Percentiles rank a stretch among this genome's conserved stretches.
Evolutionary conservation across 2,329 filamentous ascomycete genomes (phyloP).

Genomic region (Chrysosporium queenslandicum): DNA sequence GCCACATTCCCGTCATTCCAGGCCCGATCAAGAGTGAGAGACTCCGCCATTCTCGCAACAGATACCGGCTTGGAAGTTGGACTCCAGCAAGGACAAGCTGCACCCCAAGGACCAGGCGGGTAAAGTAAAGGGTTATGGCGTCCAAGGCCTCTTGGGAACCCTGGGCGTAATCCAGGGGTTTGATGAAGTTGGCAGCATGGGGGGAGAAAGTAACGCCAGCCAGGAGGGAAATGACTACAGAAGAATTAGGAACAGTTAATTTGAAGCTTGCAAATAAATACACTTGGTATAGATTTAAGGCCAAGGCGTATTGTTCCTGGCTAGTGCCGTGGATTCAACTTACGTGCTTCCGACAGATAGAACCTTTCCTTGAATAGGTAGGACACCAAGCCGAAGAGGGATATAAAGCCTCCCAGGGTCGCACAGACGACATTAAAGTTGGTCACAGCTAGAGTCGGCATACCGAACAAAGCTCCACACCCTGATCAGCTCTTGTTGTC

Average conservation of each 20-base stretch:
- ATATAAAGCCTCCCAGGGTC: conserved; percentile 75
- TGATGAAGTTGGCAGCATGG: conserved; percentile 63
- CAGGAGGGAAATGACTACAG: conserved; percentile 70
- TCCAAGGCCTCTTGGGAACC: conserved; percentile 51
- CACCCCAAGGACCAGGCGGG: conserved; percentile 75
- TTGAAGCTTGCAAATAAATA: background rate
- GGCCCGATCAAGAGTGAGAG: conserved; percentile 67
- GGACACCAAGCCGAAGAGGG: conserved; percentile 80
- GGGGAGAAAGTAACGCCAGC: conserved; percentile 72
- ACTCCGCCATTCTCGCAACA: conserved; percentile 67
- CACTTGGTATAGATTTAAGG: background rate
- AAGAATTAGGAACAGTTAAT: no score
- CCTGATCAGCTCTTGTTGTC: background rate
- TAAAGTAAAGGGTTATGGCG: conserved; percentile 70
- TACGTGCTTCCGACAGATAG: conserved; percentile 82
- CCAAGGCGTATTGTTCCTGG: background rate
- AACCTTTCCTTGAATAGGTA: conserved; percentile 82
- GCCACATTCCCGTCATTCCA: conserved; percentile 80
- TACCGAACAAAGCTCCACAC: conserved; percentile 23
- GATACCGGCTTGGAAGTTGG: conserved; percentile 73
- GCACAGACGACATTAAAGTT: conserved; percentile 81
- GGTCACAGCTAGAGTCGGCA: conserved; percentile 55
- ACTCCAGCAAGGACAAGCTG: conserved; percentile 83
- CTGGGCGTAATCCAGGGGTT: conserved; percentile 63
- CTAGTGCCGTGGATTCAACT: conserved; percentile 30